These are phyloP conservation scores for Phalaenopsis aphrodite DNA, from an alignment of 106 monocot species.

Conservation along the genomic window DNA sequence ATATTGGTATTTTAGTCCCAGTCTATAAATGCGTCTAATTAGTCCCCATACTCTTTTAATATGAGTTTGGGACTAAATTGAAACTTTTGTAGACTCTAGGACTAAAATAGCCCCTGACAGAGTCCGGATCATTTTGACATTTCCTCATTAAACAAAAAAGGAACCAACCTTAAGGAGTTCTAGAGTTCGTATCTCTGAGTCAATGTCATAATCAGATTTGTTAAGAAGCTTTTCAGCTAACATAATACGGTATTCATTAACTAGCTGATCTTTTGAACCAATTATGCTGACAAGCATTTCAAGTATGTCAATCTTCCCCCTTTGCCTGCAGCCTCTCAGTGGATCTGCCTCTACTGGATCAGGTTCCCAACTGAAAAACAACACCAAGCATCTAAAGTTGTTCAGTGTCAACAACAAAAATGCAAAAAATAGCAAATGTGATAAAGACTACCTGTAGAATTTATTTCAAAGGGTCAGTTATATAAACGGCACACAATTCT, in stretches of 20 bases:
- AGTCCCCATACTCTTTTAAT: too few species aligned
- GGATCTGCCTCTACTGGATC: slow-evolving; percentile 90
- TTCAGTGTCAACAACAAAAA: not conserved
- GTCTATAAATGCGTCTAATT: too few species aligned
- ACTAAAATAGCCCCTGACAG: too few species aligned
- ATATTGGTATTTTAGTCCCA: too few species aligned
- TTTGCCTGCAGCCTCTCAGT: slow-evolving; percentile 52
- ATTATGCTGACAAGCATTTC: slow-evolving; percentile 91
- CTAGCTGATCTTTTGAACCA: slow-evolving; percentile 95
- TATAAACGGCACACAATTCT: too few species aligned
- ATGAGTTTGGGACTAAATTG: too few species aligned
- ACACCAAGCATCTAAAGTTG: not conserved
- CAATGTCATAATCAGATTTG: slow-evolving; percentile 96
- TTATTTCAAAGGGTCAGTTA: not conserved
- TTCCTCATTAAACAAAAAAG: not conserved
- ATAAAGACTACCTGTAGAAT: not conserved
- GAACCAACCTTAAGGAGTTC: slow-evolving; percentile 87
- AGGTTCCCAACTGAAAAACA: slow-evolving; percentile 88
- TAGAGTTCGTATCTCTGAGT: slow-evolving; percentile 95
- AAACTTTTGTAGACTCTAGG: too few species aligned
- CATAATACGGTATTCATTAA: slow-evolving; percentile 99
- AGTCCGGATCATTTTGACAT: too few species aligned
- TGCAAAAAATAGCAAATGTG: not conserved
- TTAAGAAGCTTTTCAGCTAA: slow-evolving; percentile 93
- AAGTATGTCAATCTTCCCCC: slow-evolving; percentile 89